A percentile compares a stretch with the other conserved stretches of the same genome.
These are phyloP conservation scores for Phalaenopsis aphrodite DNA, from an alignment of 106 monocot species.

Conservation along the genomic window DNA sequence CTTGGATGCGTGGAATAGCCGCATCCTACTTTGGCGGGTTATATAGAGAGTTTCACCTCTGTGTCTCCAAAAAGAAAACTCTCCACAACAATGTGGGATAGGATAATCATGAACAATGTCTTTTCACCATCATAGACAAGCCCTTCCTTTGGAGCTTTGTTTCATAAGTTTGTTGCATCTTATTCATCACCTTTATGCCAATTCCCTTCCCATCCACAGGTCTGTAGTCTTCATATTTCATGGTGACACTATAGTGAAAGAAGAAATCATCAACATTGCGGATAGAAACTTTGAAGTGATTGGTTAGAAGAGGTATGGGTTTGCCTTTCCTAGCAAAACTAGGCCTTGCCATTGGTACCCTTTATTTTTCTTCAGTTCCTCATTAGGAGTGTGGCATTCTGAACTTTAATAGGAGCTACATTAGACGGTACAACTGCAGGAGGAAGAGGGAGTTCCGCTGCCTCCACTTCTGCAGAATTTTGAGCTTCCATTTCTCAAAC, in stretches of 20 bases:
- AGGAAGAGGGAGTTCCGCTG: slow-evolving; percentile 52
- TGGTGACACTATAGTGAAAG: slow-evolving; percentile 75
- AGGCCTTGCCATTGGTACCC: slow-evolving; percentile 44
- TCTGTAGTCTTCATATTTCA: slow-evolving; percentile 90
- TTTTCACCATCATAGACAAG: slow-evolving; percentile 96
- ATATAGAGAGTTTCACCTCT: no score
- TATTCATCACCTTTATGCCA: slow-evolving; percentile 75
- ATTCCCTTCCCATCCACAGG: slow-evolving; percentile 78
- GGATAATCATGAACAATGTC: slow-evolving; percentile 64
- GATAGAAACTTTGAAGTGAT: slow-evolving; percentile 64
- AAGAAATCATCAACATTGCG: slow-evolving; percentile 49
- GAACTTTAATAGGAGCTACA: slow-evolving; percentile 44
- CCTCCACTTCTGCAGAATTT: background rate
- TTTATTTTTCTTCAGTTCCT: slow-evolving; percentile 43
- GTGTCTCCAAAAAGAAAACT: no score
- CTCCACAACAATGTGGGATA: no score
- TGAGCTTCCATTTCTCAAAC: slow-evolving; percentile 18
- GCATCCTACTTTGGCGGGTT: no score
- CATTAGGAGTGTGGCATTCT: slow-evolving; percentile 18
- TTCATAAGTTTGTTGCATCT: slow-evolving; percentile 63
- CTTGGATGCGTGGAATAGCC: no score
- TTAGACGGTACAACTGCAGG: slow-evolving; percentile 48
- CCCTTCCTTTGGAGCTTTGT: slow-evolving; percentile 63
- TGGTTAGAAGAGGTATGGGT: slow-evolving; percentile 38
- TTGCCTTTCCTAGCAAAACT: slow-evolving; percentile 50